These are phyloP conservation scores for Gloeophyllum trabeum DNA, from an alignment of 768 basidiomycete species.

Conservation along the genomic window DNA sequence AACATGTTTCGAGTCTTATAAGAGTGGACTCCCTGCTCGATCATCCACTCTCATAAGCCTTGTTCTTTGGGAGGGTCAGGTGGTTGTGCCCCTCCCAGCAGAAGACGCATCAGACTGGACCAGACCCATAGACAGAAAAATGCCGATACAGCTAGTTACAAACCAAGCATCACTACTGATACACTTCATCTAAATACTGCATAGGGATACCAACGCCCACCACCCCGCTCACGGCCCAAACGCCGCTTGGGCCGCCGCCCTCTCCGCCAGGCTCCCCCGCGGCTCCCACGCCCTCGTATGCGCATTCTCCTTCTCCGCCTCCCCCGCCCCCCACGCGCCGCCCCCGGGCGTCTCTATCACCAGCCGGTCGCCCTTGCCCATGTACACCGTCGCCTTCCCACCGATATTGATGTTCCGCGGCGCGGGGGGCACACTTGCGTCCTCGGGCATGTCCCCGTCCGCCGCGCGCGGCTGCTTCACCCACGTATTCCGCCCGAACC, in stretches of 20 bases:
- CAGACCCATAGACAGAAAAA: no score
- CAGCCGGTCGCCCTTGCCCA: constrained; percentile 80
- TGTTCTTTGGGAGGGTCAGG: no score
- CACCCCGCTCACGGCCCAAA: no score
- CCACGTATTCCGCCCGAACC: constrained; percentile 81
- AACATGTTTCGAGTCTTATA: no score
- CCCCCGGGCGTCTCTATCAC: constrained; percentile 85
- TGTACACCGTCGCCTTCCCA: constrained; percentile 77
- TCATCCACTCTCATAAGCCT: no score
- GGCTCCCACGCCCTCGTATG: constrained; percentile 50
- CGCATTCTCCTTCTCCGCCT: constrained; percentile 15
- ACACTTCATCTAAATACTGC: no score
- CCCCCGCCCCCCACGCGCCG: constrained; percentile 65
- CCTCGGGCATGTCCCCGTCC: constrained; percentile 20
- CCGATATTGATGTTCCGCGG: constrained; percentile 74
- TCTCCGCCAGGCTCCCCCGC: constrained; percentile 58
- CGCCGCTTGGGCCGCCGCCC: constrained; percentile 43
- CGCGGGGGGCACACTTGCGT: constrained; percentile 9
- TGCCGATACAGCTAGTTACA: no score
- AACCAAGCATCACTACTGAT: no score
- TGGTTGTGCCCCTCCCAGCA: no score
- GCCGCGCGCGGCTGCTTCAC: constrained; percentile 53
- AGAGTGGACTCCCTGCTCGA: no score
- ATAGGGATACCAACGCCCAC: no score
- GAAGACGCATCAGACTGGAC: no score